Base-by-base conservation (phyloP, 1,284 basidiomycete species). In the Puccinia novopanici region DNA sequence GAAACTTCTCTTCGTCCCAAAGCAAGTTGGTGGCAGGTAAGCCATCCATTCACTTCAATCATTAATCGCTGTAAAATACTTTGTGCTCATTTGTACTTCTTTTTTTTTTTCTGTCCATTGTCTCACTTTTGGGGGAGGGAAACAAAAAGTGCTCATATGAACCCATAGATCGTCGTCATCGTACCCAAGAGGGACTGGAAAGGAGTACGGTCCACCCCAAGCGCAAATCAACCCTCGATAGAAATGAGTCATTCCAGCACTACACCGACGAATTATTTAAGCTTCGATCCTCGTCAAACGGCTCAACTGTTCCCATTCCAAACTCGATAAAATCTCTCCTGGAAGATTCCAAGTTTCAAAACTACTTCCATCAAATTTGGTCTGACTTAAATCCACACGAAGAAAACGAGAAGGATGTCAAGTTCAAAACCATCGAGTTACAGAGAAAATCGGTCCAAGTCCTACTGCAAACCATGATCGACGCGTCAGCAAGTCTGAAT, bases 11-110 rank as follows among this genome's bases (percentile, higher is more conserved):
- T 15, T 54, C 68, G 15, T 15, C 27, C 50, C 19, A 55, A 37
- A 19, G 15, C 10, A 71, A 71, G 68, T 71, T 71, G 68, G 68
- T 71, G 68, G 68, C 48, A 55, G 68, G 68, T 71, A n/a, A 52
- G 50, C 34, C 34, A 10, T 24, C 27, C 22, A 22, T 27, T 67
- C 42, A 27, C 24, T 34, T 34, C 34, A 34, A 34, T 4, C 1
- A 34, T 34, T 34, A 34, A 34, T 34, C 34, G 34, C 34, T 34
- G 34, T 34, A 1, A 34, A 34, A 34, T 34, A 34, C 34, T 34
- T 34, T 34, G 34, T 34, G 34, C 34, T 34, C 34, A 34, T 34
- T 34, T 34, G 34, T 34, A 19, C 19, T 71, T 48, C 13, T 12
- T n/a, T 54, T 50, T 22, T 52, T 48, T 50, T n/a, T 45, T 34